Evolutionary conservation across 2,329 filamentous ascomycete genomes (phyloP), one percentile per base, ranked within the genome.

Genomic region (Cladophialophora chaetospira): DNA sequence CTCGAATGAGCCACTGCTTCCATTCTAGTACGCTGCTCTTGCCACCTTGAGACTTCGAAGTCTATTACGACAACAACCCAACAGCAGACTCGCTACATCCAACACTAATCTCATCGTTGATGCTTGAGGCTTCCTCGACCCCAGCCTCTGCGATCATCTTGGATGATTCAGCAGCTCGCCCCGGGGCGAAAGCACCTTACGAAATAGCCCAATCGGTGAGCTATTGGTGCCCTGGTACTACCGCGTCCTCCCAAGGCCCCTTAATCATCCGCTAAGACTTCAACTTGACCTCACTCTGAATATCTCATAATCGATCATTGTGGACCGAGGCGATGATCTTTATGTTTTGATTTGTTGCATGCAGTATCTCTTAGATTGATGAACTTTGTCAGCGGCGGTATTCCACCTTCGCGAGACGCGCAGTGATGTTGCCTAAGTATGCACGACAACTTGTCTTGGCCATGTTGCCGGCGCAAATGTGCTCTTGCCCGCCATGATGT

Each of bases 341-440:
- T 8, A 25, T 19, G 15, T 31, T 29, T 35, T 35, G 28, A 29
- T 29, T 47, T 47, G 33, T n/a, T 47, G 45, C 4, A 19, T 33
- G 15, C 3, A 11, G 17, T 3, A 23, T 35, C n/a, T 8, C 10
- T n/a, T 35, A 8, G 31, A 10, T 13, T 19, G 21, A 13, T 23
- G 17, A n/a, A 21, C 45, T 48, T 48, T 35, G 45, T 48, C 45
- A 48, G 45, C 45, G 33, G 5, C 33, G 13, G 13, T 15, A 15
- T 4, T 36, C 17, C 1, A 36, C 13, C 13, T 36, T 15, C 33
- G 9, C 13, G n/a, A 15, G 10, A n/a, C 5, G 33, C 33, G n/a
- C n/a, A n/a, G n/a, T n/a, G n/a, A n/a, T n/a, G n/a, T n/a, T n/a
- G n/a, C n/a, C n/a, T n/a, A n/a, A n/a, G n/a, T n/a, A n/a, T n/a